Conservation (phyloP, 306 rosid genomes). For the Alnus glutinosa region DNA sequence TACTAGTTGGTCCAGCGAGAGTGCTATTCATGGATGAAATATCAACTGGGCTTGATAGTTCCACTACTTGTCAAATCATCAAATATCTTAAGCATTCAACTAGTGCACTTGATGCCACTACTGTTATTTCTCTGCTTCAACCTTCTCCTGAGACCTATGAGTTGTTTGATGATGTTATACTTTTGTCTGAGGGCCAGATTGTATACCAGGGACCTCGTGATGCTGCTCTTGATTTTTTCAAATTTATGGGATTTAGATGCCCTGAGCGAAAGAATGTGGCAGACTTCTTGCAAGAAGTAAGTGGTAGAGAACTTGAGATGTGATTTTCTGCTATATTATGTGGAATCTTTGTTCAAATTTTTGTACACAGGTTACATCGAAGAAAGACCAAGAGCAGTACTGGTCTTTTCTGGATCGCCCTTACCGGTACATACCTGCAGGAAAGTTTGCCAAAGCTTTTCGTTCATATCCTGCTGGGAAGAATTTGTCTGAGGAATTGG, state of each 20-base stretch:
- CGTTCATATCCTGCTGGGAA: constrained; percentile 64
- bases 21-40: constrained; percentile 98
- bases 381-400: constrained; percentile 98
- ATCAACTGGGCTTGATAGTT: constrained; percentile 96
- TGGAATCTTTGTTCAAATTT: constrained; percentile 22
- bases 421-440: constrained; percentile 73
- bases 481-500: constrained; percentile 66
- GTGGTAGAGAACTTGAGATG: constrained; percentile 31
- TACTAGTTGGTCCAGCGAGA: constrained; percentile 95
- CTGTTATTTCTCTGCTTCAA: constrained; percentile 93
- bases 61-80: constrained; percentile 91
- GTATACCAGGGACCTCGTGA: constrained; percentile 90
- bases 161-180: constrained; percentile 91
- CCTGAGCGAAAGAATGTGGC: constrained; percentile 95
- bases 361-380: constrained; percentile 74
- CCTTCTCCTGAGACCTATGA: constrained; percentile 99
- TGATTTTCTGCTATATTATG: constrained; percentile 17
- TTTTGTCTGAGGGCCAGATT: constrained; percentile 93
- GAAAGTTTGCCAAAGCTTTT: constrained; percentile 81
- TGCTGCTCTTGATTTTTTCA: constrained; percentile 73
- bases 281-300: constrained; percentile 96
- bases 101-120: constrained; percentile 80
- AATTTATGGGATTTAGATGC: constrained; percentile 83
- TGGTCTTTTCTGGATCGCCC: constrained; percentile 80
- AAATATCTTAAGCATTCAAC: constrained; percentile 91